phyloP scores from a whole-genome alignment of 2,329 filamentous ascomycete genomes.

The Colletotrichum shisoi region DNA sequence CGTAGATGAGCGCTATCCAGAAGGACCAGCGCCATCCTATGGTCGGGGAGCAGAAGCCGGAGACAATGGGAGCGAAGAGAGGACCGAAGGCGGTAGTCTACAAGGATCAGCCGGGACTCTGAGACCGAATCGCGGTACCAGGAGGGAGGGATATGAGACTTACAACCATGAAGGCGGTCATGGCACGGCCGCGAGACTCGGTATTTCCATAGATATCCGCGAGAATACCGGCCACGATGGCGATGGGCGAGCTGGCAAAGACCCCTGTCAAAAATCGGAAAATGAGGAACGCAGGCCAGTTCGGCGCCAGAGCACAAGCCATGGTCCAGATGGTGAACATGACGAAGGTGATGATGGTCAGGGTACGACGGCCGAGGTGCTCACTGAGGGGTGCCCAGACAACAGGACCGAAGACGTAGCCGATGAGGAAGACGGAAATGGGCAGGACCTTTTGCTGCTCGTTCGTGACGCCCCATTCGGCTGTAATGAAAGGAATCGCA shows the following conservation, averaged over 20 bases:
- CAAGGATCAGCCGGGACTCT: not conserved
- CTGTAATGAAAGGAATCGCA: slow-evolving; percentile 64
- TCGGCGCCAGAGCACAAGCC: slow-evolving; percentile 63
- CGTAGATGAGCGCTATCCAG: slow-evolving; percentile 74
- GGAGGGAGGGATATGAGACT: slow-evolving; percentile 39
- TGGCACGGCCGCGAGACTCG: slow-evolving; percentile 64
- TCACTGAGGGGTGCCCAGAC: slow-evolving; percentile 73
- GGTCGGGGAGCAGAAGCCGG: slow-evolving; percentile 65
- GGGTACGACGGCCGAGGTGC: slow-evolving; percentile 64
- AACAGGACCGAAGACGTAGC: slow-evolving; percentile 68
- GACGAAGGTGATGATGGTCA: slow-evolving; percentile 56
- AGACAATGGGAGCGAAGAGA: slow-evolving; percentile 70
- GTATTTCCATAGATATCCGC: slow-evolving; percentile 71
- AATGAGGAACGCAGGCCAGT: slow-evolving; percentile 60
- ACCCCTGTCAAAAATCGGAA: slow-evolving; percentile 64
- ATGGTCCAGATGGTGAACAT: slow-evolving; percentile 62
- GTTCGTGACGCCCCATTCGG: slow-evolving; percentile 64
- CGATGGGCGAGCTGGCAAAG: slow-evolving; percentile 66
- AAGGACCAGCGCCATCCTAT: slow-evolving; percentile 76
- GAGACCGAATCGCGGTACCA: accelerated
- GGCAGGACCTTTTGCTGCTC: slow-evolving; percentile 60
- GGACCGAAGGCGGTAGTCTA: slow-evolving; percentile 71
- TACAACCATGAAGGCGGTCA: slow-evolving; percentile 71
- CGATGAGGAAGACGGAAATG: slow-evolving; percentile 70
- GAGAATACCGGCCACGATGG: slow-evolving; percentile 69